Base-by-base conservation (phyloP, 176 grass and related monocot genomes). In the Luzula sylvatica region DNA sequence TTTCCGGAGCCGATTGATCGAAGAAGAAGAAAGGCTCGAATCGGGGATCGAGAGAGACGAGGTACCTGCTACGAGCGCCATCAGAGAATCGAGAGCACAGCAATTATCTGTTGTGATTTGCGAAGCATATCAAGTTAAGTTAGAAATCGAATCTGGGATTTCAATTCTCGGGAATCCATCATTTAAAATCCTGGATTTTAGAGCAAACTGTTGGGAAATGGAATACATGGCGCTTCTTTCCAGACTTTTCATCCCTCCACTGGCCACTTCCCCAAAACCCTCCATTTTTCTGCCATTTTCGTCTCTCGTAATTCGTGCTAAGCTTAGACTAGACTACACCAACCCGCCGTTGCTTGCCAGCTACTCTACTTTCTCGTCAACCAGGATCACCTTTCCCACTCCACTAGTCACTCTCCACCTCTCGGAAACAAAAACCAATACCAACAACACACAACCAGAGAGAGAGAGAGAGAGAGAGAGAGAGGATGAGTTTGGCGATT, bases 401-500 rank as follows among this genome's bases (percentile, higher is more conserved):
- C 7, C 24, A 27, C 22, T 50, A 7, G 12, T 18, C 19, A 17
- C 32, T 32, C n/a, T 16, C 21, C 18, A 24, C 23, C 11, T 21
- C 15, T 38, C 26, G 5, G 20, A 26, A 29, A 14, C 16, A 45
- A n/a, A n/a, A n/a, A n/a, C n/a, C n/a, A n/a, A n/a, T n/a, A n/a
- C n/a, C n/a, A n/a, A n/a, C 22, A 57, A 67, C 45, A 38, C 41
- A 29, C 48, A 19, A 32, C 19, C 26, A n/a, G 27, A 42, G 25
- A 9, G 11, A 50, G 43, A 24, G 23, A 40, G 69, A 44, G n/a
- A 46, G 3, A 2, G n/a, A 8, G 2, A 13, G 24, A 56, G 22
- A 18, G 47, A 76, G 75, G 77, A 82, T 56, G 65, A 98, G 92
- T 74, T 54, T 98, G 60, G 85, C 92, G 41, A 80, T 98, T n/a